Conservation (phyloP, 1,284 basidiomycete species). For the Retiboletus fuscus region DNA sequence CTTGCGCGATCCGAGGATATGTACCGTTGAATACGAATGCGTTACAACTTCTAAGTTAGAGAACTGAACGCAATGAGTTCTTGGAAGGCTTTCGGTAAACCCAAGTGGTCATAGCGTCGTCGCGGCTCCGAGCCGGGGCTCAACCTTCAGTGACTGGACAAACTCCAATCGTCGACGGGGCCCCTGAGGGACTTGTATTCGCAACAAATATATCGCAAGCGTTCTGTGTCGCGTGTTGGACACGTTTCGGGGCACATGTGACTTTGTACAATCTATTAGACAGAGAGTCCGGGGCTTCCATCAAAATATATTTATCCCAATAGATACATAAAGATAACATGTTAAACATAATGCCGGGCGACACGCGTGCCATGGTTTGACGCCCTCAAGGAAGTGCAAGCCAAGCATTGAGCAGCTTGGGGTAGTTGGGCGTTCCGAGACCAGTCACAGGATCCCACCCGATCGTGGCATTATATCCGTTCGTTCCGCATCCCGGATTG, state of each 20-base stretch:
- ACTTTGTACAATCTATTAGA: neutral
- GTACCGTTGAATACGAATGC: too few relatives aligned
- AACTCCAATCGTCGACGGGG: too few relatives aligned
- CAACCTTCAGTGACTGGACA: neutral
- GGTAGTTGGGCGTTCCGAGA: slow-evolving; percentile 49
- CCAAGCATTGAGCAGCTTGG: slow-evolving; percentile 39
- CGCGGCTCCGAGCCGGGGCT: neutral
- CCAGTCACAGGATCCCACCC: slow-evolving; percentile 59
- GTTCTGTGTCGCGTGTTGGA: too few relatives aligned
- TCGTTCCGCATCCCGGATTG: slow-evolving; percentile 54
- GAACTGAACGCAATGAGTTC: too few relatives aligned
- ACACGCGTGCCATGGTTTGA: neutral
- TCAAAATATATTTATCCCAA: neutral
- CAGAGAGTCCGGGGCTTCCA: neutral
- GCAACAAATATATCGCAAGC: too few relatives aligned
- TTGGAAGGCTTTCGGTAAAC: neutral
- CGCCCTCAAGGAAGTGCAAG: slow-evolving; percentile 34
- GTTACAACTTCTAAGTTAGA: too few relatives aligned
- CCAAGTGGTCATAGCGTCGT: slow-evolving; percentile 26
- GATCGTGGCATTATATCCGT: slow-evolving; percentile 46
- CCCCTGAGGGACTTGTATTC: too few relatives aligned
- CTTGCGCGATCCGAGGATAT: too few relatives aligned
- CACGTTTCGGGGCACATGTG: neutral
- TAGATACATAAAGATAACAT: neutral
- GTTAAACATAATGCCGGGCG: neutral